Conservation (phyloP, 2,329 filamentous ascomycete genomes). For the Botrytis cinerea region DNA sequence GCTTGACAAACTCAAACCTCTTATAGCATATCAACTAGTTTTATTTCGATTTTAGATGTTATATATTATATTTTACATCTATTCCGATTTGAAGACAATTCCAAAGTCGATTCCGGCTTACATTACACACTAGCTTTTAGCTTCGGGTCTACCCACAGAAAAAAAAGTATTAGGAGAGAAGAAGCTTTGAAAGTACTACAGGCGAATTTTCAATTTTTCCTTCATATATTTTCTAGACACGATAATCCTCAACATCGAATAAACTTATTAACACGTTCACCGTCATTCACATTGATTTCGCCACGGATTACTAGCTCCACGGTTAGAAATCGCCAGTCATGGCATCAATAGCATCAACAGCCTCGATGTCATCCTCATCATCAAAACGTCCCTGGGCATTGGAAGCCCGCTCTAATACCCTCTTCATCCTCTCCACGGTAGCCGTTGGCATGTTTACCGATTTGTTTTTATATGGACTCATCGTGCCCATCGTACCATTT, state of each 20-base stretch:
- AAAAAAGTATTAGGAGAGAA: not conserved
- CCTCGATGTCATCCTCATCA: not conserved
- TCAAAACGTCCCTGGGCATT: slow-evolving; percentile 3
- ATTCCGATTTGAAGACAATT: not conserved
- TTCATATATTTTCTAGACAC: not conserved
- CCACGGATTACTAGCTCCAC: not conserved
- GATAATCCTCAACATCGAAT: not conserved
- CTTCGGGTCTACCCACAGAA: not conserved
- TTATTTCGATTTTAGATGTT: not conserved
- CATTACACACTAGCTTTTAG: not conserved
- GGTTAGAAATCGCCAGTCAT: not conserved
- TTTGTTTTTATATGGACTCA: slow-evolving; percentile 59
- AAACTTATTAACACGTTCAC: not conserved
- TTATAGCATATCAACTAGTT: not conserved
- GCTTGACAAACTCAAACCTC: not conserved
- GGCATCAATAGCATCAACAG: not conserved
- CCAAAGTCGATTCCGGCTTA: not conserved
- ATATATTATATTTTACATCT: not conserved
- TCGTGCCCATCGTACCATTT: slow-evolving; percentile 60
- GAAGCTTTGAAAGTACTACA: not conserved
- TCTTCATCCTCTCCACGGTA: slow-evolving; percentile 61
- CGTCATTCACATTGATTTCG: not conserved
- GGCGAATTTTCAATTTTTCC: too few relatives aligned
- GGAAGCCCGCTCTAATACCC: slow-evolving; percentile 52
- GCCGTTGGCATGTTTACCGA: slow-evolving; percentile 58